Percentiles rank a stretch among this genome's conserved stretches.
phyloP scores from a whole-genome alignment of 805 yeast species.

The Cyberlindnera mississippiensis region DNA sequence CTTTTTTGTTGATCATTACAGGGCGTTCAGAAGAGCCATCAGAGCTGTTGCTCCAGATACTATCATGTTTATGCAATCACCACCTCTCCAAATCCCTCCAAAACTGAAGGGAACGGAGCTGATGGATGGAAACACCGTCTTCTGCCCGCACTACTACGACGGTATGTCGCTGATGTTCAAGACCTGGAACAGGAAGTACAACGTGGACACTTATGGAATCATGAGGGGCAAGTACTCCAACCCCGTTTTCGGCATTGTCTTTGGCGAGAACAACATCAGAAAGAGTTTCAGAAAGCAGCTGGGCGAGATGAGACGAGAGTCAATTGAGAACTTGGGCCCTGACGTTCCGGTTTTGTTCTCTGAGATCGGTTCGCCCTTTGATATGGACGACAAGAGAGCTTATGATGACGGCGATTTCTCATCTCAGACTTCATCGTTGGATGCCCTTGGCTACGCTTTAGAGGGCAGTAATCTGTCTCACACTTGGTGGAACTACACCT shows the following conservation, averaged over 20 bases:
- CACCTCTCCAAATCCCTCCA: conserved; percentile 79
- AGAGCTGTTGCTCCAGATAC: conserved; percentile 42
- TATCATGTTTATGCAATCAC: conserved; percentile 72
- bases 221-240: conserved; percentile 71
- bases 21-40: conserved; percentile 43
- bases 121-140: conserved; percentile 62
- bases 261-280: conserved; percentile 79
- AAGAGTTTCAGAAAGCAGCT: conserved; percentile 69
- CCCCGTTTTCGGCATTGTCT: conserved; percentile 70
- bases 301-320: conserved; percentile 60
- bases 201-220: conserved; percentile 87
- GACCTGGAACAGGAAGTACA: conserved; percentile 77
- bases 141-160: conserved; percentile 90
- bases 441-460: conserved; percentile 73
- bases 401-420: conserved; percentile 61
- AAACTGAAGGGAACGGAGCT: conserved; percentile 42
- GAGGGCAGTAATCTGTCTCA: conserved; percentile 71
- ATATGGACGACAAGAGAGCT: conserved; percentile 81
- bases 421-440: conserved; percentile 78
- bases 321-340: conserved; percentile 54
- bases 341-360: conserved; percentile 73
- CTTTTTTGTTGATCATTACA: conserved; percentile 62
- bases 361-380: conserved; percentile 97
- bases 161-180: conserved; percentile 92
- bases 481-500: conserved; percentile 83